Evolutionary conservation across 164 flowering plant species (phyloP), one percentile per base, ranked within the genome.

Genomic region (Piper betle): DNA sequence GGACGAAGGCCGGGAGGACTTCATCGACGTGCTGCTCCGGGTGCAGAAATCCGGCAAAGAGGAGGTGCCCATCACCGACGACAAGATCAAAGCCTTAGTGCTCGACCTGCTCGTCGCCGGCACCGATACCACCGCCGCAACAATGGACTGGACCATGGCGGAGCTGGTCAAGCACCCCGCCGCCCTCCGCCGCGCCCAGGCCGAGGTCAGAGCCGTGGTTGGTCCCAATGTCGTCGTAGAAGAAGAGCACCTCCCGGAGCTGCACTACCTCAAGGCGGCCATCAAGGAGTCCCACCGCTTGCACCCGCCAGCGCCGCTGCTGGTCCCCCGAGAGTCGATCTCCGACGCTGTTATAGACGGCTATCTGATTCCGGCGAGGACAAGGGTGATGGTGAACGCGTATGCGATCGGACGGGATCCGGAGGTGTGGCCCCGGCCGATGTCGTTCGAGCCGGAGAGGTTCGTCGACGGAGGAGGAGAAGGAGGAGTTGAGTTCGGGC

Each of bases 101-200:
- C 74, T 84, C 79, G 88, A 82, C 75, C 79, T 84, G 81, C 82
- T 84, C 62, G 81, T 82, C 1, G 85, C 82, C 13, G 88, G 88
- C 58, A 84, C 85, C 0, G 84, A 83, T 50, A 80, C 85, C 52
- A 69, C 85, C 6, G 57, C 82, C 5, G 79, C 84, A 17, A 77
- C 83, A 5, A 62, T 84, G 38, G 88, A 80, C 62, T 84, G 88
- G 88, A 62, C 74, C 2, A 75, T 84, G 78, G 67, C 85, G 5
- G 81, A 81, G 65, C 65, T 81, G 39, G 73, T 68, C 5, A 72
- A 76, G 37, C 77, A 84, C 67, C 81, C 81, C 4, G 6, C 16
- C 11, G 69, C 73, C 20, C 55, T 81, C 77, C 62, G 64, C 58
- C 80, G 64, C 67, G 81, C 77, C 11, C 85, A 83, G 69, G 75